Conservation (phyloP, 805 yeast genomes). For the Suhomyces canberraensis region DNA sequence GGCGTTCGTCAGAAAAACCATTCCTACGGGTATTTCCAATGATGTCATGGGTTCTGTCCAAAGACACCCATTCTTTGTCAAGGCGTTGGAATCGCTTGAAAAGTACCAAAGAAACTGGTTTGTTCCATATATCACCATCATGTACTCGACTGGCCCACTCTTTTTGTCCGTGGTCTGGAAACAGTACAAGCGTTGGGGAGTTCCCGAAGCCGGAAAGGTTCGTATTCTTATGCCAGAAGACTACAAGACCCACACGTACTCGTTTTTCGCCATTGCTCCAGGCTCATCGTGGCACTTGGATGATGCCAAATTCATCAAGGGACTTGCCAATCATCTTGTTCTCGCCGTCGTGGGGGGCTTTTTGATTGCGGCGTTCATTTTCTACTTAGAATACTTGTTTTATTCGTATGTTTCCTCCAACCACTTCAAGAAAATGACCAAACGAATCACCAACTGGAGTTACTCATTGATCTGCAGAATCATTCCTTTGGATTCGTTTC, state of each 20-base stretch:
- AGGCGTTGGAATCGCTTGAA: slow-evolving; percentile 61
- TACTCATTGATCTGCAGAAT: background rate
- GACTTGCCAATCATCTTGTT: slow-evolving; percentile 70
- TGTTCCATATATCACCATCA: slow-evolving; percentile 85
- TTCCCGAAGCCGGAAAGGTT: slow-evolving; percentile 62
- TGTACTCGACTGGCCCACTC: slow-evolving; percentile 91
- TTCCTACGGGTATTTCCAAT: slow-evolving; percentile 88
- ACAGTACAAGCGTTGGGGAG: slow-evolving; percentile 78
- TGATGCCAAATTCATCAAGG: slow-evolving; percentile 77
- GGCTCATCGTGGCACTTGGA: slow-evolving; percentile 94
- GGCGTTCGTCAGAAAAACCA: slow-evolving; percentile 82
- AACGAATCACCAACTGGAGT: slow-evolving; percentile 6
- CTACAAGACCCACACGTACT: slow-evolving; percentile 56
- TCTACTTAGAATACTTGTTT: slow-evolving; percentile 39
- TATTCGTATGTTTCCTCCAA: slow-evolving; percentile 33
- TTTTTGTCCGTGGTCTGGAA: slow-evolving; percentile 85
- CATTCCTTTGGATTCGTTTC: background rate
- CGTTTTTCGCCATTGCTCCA: slow-evolving; percentile 70
- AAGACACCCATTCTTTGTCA: slow-evolving; percentile 77
- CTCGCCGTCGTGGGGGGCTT: slow-evolving; percentile 72
- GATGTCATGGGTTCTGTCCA: slow-evolving; percentile 92
- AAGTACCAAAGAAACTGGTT: slow-evolving; percentile 67
- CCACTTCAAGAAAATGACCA: slow-evolving; percentile 22
- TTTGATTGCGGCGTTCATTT: slow-evolving; percentile 44
- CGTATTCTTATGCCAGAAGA: slow-evolving; percentile 70